Conservation (phyloP, 495 filamentous ascomycete genomes). For the Penicillium silybi region DNA sequence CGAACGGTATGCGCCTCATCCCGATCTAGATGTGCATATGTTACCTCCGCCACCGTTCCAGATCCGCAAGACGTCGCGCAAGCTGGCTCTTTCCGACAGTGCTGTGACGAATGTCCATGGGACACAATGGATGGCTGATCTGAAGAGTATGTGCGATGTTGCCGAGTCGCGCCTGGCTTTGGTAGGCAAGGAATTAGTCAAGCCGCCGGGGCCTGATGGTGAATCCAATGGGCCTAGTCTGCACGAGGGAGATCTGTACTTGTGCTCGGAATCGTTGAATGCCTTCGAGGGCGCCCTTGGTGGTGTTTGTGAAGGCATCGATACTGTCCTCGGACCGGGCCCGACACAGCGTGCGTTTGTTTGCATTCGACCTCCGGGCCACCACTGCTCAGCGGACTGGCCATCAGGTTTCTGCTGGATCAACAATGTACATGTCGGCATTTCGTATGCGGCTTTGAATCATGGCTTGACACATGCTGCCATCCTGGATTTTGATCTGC, state of each 20-base stretch:
- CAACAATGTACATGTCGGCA: constrained; percentile 96
- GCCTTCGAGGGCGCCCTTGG: constrained; percentile 88
- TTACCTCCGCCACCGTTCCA: constrained; percentile 69
- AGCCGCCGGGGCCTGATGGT: constrained; percentile 10
- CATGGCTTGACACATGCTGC: constrained; percentile 90
- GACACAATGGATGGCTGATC: constrained; percentile 82
- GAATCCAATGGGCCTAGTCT: constrained; percentile 48
- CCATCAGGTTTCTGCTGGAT: constrained; percentile 98
- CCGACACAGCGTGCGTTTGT: constrained; percentile 70
- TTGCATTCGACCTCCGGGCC: constrained; percentile 79
- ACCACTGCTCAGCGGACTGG: constrained; percentile 83
- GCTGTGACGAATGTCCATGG: constrained; percentile 83
- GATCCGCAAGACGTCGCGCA: constrained; percentile 69
- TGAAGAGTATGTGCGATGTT: constrained; percentile 75
- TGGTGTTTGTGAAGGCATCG: constrained; percentile 86
- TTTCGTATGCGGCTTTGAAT: constrained; percentile 76
- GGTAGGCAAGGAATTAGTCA: constrained; percentile 69
- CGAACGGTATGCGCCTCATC: constrained; percentile 62
- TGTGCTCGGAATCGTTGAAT: constrained; percentile 76
- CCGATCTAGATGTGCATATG: constrained; percentile 42
- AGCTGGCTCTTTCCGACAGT: constrained; percentile 59
- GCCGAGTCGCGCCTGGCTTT: constrained; percentile 69
- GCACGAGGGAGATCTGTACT: constrained; percentile 83
- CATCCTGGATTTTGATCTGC: constrained; percentile 95
- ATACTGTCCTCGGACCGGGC: constrained; percentile 68